Base-by-base conservation (phyloP, 257 asterid species). In the Coffea eugenioides region DNA sequence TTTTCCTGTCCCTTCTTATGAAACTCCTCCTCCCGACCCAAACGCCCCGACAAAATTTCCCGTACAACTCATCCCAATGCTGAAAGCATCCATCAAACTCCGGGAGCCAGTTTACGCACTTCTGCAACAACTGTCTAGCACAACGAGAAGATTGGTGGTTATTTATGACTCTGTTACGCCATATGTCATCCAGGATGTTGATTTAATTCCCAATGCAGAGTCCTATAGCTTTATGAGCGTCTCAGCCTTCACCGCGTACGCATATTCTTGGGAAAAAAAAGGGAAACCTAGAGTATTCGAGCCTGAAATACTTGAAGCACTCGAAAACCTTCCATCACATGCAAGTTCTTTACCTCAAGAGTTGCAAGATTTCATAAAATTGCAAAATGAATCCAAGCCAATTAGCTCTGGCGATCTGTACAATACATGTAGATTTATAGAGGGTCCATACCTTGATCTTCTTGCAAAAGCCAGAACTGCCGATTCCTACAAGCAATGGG, bases 181-280 rank as follows among this genome's bases (percentile, higher is more conserved):
- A 8, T 84, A 79, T 36, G 91, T 80, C 0, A 87, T 89, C 2
- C 94, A 89, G 68, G 95, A 92, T 79, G 79, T 90, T 6, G 83
- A 57, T 2, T 67, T 82, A 0, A 31, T 89, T 2, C n/a, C 82
- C 0, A 89, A 88, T 57, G 90, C 81, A 0, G 92, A 89, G 34
- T 82, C 87, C 8, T 92, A 89, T 25, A 68, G 83, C 39, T 91
- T 92, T 34, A 86, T 84, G 0, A 87, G 95, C 41, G 11, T 79
- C 7, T 87, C 95, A 0, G 87, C 90, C 6, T 83, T 91, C 66
- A 2, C 80, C 0, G 6, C 74, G 1, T 86, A 74, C 43, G 43
- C 82, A 0, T 77, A 74, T 48, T 0, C 2, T 10, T 84, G 86
- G 85, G 88, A 86, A 6, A 34, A 31, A 5, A 64, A 9, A 0